Conservation (phyloP, 371 early-diverging fungal genomes). For the Syncephalis plumigaleata region DNA sequence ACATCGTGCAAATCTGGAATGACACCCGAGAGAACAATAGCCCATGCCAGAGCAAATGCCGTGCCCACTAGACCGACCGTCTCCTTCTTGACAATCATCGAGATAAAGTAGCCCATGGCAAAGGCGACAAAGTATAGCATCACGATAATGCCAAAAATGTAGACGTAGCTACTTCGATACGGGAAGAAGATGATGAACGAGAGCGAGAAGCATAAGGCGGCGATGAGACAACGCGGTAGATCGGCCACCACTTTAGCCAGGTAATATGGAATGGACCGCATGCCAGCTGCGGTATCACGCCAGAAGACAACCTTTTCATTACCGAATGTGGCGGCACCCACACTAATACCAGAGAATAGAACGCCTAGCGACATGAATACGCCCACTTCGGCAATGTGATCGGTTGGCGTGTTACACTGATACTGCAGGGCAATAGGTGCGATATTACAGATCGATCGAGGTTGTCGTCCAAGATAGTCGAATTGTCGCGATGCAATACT, state of each 20-base stretch:
- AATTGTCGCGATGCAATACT: conserved; percentile 3
- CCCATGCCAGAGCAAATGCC: conserved; percentile 24
- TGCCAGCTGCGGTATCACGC: conserved; percentile 27
- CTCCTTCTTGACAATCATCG: conserved; percentile 13
- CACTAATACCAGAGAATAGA: conserved; percentile 7
- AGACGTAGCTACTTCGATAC: conserved; percentile 15
- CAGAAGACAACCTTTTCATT: conserved; percentile 28
- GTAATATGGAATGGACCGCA: conserved; percentile 24
- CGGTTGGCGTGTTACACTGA: conserved; percentile 1
- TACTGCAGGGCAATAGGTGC: conserved; percentile 1
- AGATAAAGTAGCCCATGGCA: conserved; percentile 23
- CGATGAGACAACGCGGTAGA: conserved; percentile 25
- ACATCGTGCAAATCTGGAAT: conserved; percentile 19
- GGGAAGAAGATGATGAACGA: conserved; percentile 24
- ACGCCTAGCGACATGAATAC: conserved; percentile 1
- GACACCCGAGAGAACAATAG: conserved; percentile 20
- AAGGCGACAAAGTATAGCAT: conserved; percentile 14
- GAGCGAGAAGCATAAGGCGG: conserved; percentile 23
- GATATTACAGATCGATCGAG: conserved; percentile 1
- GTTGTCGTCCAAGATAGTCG: conserved; percentile 4
- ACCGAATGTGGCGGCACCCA: conserved; percentile 23
- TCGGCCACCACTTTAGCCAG: conserved; percentile 29
- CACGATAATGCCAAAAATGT: conserved; percentile 12
- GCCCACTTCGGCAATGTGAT: conserved; percentile 3
- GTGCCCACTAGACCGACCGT: conserved; percentile 19